Conservation (phyloP, 345 rosid species). For the Streptanthus diversifolius region DNA sequence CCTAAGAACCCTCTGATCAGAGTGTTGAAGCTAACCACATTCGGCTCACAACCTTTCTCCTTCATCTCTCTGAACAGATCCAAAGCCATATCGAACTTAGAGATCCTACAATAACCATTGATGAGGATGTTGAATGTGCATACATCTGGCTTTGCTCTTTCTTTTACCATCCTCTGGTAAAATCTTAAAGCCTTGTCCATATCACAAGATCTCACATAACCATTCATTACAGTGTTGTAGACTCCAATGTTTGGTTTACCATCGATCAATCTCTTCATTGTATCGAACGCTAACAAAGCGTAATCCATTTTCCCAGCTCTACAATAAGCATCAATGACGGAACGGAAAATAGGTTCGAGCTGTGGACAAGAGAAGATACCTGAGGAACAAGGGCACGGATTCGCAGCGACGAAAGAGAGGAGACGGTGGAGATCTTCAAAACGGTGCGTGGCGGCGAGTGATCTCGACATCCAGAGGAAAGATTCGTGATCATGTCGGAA, state of each 20-base stretch:
- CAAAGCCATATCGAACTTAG: slow-evolving; percentile 52
- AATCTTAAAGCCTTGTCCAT: slow-evolving; percentile 47
- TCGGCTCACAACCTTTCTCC: slow-evolving; percentile 64
- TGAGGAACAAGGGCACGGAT: slow-evolving; percentile 76
- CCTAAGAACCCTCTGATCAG: slow-evolving; percentile 68
- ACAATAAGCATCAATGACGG: slow-evolving; percentile 52
- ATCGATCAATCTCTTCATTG: slow-evolving; percentile 69
- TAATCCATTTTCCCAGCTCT: slow-evolving; percentile 56
- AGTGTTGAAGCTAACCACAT: slow-evolving; percentile 82
- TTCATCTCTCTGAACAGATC: slow-evolving; percentile 74
- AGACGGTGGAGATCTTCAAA: slow-evolving; percentile 50
- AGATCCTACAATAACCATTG: slow-evolving; percentile 56
- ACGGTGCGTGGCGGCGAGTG: slow-evolving; percentile 65
- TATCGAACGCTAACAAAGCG: slow-evolving; percentile 53
- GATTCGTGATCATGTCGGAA: slow-evolving; percentile 80
- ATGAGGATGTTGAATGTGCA: slow-evolving; percentile 70
- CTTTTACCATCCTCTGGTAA: slow-evolving; percentile 60
- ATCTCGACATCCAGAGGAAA: slow-evolving; percentile 69
- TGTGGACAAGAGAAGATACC: slow-evolving; percentile 87
- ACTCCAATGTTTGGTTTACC: slow-evolving; percentile 51
- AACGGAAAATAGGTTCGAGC: slow-evolving; percentile 55
- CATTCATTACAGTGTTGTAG: slow-evolving; percentile 67
- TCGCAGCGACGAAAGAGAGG: slow-evolving; percentile 54
- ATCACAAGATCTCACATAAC: slow-evolving; percentile 54
- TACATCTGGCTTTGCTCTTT: slow-evolving; percentile 69